Evolutionary conservation across 495 filamentous ascomycete genomes (phyloP), one percentile per base, ranked within the genome.

Genomic region (Bryoglossum gracile): DNA sequence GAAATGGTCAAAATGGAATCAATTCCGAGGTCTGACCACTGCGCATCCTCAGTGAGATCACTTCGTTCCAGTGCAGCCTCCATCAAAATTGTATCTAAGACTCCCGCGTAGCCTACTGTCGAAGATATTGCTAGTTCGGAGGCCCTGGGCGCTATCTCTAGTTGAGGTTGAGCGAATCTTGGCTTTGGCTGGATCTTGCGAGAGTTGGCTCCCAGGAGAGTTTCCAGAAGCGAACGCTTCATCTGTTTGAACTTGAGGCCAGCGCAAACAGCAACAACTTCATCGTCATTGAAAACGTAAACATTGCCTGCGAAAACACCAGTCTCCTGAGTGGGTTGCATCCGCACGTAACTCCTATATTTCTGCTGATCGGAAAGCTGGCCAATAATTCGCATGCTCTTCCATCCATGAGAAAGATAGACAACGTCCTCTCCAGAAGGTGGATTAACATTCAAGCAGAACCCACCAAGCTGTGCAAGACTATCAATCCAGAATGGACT

Each of bases 371-470:
- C 38, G 9, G 72, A 55, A 87, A 89, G 1, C 71, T 66, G 19
- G 70, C 65, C n/a, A 88, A 73, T 32, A 76, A 72, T 56, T 82
- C 78, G 5, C 26, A 30, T 30, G 13, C 26, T 30, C 26, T 30
- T 30, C 26, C 26, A 30, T 30, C 26, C 26, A 13, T 30, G 26
- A 30, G 26, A 30, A 47, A 89, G 77, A 59, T 77, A 89, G 18
- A 85, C 79, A 24, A 30, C 0, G 13, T 51, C 38, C 4, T 17
- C 22, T 14, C 53, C 36, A 30, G 79, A 67, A 46, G 83, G 77
- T 51, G 86, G 84, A 48, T 81, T 88, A 11, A 75, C 84, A 58
- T 89, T 89, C 67, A 87, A 80, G 50, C 82, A 78, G 63, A 89
- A 89, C 18, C 86, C 86, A 5, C 80, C 78, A 22, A 82, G 67